phyloP scores from a whole-genome alignment of 768 basidiomycete species.

The Leccinum rimulosum region DNA sequence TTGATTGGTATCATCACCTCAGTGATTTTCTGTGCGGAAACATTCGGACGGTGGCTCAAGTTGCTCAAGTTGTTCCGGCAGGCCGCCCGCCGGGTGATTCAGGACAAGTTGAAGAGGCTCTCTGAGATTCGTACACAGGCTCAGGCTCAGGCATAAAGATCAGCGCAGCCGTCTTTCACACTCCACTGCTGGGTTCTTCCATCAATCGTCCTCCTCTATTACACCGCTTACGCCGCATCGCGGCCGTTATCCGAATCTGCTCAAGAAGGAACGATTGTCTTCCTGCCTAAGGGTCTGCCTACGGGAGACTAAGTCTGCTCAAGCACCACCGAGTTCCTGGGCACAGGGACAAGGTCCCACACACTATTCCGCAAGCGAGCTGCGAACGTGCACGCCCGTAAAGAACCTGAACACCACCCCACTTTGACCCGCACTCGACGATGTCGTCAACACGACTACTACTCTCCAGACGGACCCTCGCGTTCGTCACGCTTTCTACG shows the following conservation, averaged over 20 bases:
- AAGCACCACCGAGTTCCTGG: not conserved
- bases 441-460: conserved; percentile 26
- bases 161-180: not conserved
- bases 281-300: too few relatives aligned
- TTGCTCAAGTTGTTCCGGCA: not conserved
- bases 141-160: not conserved
- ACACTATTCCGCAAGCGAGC: not conserved
- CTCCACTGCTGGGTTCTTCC: not conserved
- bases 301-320: not conserved
- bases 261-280: too few relatives aligned
- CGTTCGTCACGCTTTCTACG: conserved; percentile 51
- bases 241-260: not conserved
- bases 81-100: not conserved
- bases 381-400: not conserved
- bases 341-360: not conserved
- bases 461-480: conserved; percentile 57
- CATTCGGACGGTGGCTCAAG: not conserved
- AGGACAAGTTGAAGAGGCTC: not conserved
- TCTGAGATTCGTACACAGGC: not conserved
- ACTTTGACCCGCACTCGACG: not conserved
- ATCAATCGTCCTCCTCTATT: not conserved
- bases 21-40: not conserved
- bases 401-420: not conserved
- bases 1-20: not conserved
- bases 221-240: not conserved